phyloP scores from a whole-genome alignment of 495 filamentous ascomycete genomes.

The Penicillium antarcticum region DNA sequence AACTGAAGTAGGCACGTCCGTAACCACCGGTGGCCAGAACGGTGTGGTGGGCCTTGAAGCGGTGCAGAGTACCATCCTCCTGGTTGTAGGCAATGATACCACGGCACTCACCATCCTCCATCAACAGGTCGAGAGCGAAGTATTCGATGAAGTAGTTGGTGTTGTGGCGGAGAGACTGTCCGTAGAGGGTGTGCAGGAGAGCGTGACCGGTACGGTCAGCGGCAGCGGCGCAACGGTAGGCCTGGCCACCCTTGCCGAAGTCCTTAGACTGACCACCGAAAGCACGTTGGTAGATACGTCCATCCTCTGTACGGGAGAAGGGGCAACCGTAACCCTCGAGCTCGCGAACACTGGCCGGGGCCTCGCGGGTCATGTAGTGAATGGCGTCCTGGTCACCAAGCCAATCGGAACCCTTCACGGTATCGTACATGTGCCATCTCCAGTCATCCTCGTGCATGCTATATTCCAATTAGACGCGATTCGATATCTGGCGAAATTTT shows the following conservation, averaged over 20 bases:
- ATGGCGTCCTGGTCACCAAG: constrained; percentile 98
- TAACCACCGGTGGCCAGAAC: constrained; percentile 96
- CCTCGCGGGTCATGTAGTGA: constrained; percentile 98
- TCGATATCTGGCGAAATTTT: neutral
- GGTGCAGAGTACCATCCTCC: constrained; percentile 95
- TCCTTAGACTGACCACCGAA: constrained; percentile 97
- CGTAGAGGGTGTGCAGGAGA: constrained; percentile 95
- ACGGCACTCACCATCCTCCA: constrained; percentile 94
- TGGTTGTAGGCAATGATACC: constrained; percentile 97
- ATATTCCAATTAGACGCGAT: constrained; percentile 16
- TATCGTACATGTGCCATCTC: constrained; percentile 99
- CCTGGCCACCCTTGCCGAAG: constrained; percentile 93
- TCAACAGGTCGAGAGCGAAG: constrained; percentile 92
- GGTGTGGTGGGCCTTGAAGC: constrained; percentile 93
- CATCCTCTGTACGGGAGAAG: constrained; percentile 96
- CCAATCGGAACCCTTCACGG: constrained; percentile 98
- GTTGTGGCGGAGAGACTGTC: constrained; percentile 93
- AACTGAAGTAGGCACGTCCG: constrained; percentile 95
- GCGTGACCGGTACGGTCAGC: constrained; percentile 96
- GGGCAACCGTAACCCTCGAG: constrained; percentile 97
- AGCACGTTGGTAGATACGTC: constrained; percentile 96
- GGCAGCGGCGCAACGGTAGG: constrained; percentile 92
- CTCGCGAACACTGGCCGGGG: constrained; percentile 86
- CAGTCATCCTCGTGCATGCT: constrained; percentile 89
- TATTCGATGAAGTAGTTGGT: constrained; percentile 99